Evolutionary conservation across 2,329 filamentous ascomycete species (phyloP), one percentile per base, ranked within the genome.

Genomic region (Ascochyta lentis): DNA sequence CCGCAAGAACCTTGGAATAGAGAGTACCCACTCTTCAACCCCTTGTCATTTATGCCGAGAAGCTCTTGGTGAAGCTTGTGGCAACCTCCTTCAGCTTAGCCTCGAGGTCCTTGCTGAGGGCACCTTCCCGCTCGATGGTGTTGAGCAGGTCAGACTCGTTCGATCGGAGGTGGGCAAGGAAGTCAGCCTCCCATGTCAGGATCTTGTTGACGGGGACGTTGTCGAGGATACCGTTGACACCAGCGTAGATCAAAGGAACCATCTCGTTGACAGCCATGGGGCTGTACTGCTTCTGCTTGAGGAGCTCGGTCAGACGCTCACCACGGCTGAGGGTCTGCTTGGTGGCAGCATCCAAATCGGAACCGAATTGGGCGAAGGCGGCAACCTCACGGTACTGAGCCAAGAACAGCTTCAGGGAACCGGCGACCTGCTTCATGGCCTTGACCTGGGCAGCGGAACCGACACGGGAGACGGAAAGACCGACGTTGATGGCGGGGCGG

Each of bases 361-460:
- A 99, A 89, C 95, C 95, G 88, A 99, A 99, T 84, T 99, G 95
- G 74, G 95, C 94, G 83, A 99, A 99, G 73, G 95, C 95, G 76
- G 95, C 95, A 65, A 99, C 95, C 83, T 99, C 95, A 95, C 95
- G 95, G 89, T 99, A 99, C 86, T 99, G 95, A 75, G 95, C 95
- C 90, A 99, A 91, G 92, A 98, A 99, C 74, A 99, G 92, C 89
- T 99, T 99, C 78, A 99, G 86, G 71, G 94, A 98, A 88, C 95
- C 95, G 77, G 95, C 95, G 74, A 99, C 95, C 87, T 99, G 95
- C 89, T 99, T 99, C 95, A 99, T 99, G 84, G 95, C 93, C 91
- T 98, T 99, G 81, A 98, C 88, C 88, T 99, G 95, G 79, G 95
- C 95, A 80, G 95, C 92, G 77, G 95, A 99, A 80, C 95, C 95